phyloP scores from a whole-genome alignment of 192 early-diverging fungal genomes.

The Haplosporangium gracile region DNA sequence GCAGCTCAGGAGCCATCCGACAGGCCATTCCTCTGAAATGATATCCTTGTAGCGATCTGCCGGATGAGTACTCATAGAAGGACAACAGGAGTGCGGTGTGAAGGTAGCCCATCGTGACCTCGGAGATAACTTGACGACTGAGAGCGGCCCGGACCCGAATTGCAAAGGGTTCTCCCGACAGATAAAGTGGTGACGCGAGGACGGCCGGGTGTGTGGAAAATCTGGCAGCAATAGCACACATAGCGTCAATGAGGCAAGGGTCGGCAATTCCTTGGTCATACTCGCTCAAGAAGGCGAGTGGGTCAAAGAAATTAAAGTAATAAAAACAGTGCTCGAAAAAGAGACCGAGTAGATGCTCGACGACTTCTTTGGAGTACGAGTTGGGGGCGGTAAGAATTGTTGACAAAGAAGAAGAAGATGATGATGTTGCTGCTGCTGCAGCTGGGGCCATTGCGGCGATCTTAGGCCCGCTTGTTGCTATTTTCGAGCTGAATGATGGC shows the following conservation, averaged over 20 bases:
- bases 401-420: background rate
- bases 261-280: background rate
- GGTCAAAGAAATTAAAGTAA: background rate
- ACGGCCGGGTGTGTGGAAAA: background rate
- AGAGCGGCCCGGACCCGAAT: background rate
- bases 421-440: background rate
- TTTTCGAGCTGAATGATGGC: background rate
- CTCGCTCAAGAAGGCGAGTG: background rate
- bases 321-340: constrained; percentile 1
- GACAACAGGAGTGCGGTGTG: background rate
- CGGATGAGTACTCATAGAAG: background rate
- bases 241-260: background rate
- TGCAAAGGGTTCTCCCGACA: background rate
- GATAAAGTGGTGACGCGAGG: background rate
- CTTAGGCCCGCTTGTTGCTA: background rate
- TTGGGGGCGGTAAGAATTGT: background rate
- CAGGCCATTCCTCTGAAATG: constrained; percentile 3
- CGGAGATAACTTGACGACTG: background rate
- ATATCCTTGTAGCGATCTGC: background rate
- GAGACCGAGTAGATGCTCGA: background rate
- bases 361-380: background rate
- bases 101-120: background rate
- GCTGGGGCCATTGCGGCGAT: background rate
- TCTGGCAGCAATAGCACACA: background rate
- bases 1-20: background rate